Evolutionary conservation across 73 alveolate genomes (phyloP), one percentile per base, ranked within the genome.

Genomic region (Paramecium octaurelia): DNA sequence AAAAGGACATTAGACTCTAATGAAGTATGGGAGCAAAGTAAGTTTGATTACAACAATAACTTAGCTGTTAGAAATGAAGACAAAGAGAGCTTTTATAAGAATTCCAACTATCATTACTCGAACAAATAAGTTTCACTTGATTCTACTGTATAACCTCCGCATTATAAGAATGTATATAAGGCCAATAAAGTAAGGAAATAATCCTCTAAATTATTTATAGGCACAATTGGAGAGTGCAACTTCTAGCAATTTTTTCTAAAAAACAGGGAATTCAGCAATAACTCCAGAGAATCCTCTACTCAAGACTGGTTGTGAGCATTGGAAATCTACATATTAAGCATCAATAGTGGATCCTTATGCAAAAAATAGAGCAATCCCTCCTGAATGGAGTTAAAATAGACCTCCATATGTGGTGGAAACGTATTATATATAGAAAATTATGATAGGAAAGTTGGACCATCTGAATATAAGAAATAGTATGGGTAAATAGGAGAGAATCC

Each of bases 11-110:
- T 89, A 77, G 86, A 77, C 42, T 64, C 92, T 5, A 71, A 89
- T 73, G 69, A 68, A 59, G 46, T 89, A 24, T 89, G 94, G 94
- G 90, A 89, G 73, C 40, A 89, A 71, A 89, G 94, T 89, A 89
- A n/a, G 27, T 11, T 24, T n/a, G 16, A 36, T 60, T 31, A 73
- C 14, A 8, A 70, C 27, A 42, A 29, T 29, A 24, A 54, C 69
- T 57, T 70, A 68, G 88, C 76, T 70, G 75, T 70, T 54, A 58
- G 59, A 73, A 20, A 46, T 21, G 87, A 57, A 54, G 88, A 48
- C 29, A 69, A 89, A 69, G 64, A 71, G 31, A 86, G 85, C 38
- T 86, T 59, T 31, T 86, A 86, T 29, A 86, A 59, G 86, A 58
- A 86, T 86, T 86, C 83, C 14, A 54, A 89, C 48, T 70, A 89